Evolutionary conservation across 352 stramenopile species (phyloP).

Genomic region (Phytophthora uliginosa): DNA sequence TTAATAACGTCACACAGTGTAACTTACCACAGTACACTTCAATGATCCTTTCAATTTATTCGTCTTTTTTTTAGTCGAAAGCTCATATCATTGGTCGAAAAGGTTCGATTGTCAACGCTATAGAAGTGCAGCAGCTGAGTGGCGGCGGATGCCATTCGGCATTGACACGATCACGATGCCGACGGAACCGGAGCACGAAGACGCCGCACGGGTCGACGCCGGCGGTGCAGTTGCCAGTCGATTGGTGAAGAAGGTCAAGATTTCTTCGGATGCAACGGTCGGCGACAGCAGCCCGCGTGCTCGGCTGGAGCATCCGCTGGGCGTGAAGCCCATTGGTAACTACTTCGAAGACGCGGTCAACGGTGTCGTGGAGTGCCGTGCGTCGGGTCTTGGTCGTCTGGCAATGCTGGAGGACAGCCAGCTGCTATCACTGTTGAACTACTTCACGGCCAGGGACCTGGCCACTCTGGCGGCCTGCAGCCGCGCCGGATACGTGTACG

Average conservation of each 20-base stretch:
- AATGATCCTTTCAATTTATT: too few relatives aligned
- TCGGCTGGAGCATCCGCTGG: slow-evolving; percentile 74
- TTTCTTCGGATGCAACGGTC: slow-evolving; percentile 6
- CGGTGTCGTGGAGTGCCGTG: slow-evolving; percentile 73
- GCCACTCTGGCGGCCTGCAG: slow-evolving; percentile 54
- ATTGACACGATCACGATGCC: slow-evolving; percentile 19
- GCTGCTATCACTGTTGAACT: slow-evolving; percentile 75
- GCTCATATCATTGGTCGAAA: slow-evolving; percentile 26
- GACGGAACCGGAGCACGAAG: slow-evolving; percentile 25
- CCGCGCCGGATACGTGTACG: slow-evolving; percentile 77
- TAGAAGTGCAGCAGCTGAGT: slow-evolving; percentile 43
- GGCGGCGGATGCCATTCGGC: slow-evolving; percentile 25
- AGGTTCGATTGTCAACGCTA: background rate
- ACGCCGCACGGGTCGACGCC: slow-evolving; percentile 10
- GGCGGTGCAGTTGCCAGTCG: slow-evolving; percentile 26
- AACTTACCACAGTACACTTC: too few relatives aligned
- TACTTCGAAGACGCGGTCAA: slow-evolving; percentile 73
- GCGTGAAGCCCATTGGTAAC: slow-evolving; percentile 88
- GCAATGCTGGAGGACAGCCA: slow-evolving; percentile 67
- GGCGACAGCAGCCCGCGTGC: background rate
- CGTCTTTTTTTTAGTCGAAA: too few relatives aligned
- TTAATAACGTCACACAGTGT: too few relatives aligned
- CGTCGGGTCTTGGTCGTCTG: slow-evolving; percentile 62
- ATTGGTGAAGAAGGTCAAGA: slow-evolving; percentile 45
- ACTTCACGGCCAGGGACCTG: slow-evolving; percentile 62